Base-by-base conservation (phyloP, 495 filamentous ascomycete species). In the Penicillium angulare region DNA sequence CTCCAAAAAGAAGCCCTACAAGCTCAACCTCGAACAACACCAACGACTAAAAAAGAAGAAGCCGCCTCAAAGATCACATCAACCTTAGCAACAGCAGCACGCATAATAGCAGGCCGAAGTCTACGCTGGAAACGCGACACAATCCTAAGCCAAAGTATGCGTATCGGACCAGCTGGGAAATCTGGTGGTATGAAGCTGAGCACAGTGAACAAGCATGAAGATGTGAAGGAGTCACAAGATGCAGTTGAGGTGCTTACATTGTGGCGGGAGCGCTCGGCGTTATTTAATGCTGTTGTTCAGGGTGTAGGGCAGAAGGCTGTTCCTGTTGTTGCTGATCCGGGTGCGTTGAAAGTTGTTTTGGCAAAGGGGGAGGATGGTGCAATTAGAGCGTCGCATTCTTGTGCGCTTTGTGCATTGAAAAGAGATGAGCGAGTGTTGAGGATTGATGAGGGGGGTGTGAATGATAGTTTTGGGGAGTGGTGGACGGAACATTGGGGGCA, bases 381-480 rank as follows among this genome's bases (percentile, higher is more conserved):
- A 10, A 62, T 86, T 7, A 87, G 82, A 41, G 88, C 88, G 7
- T 74, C 83, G 0, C 85, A 86, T 65, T 77, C 82, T n/a, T 98
- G 93, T 69, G 82, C 88, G 43, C 76, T 98, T 18, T 98, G 93
- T 71, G 90, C 90, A 2, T 70, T 97, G 54, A 91, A 85, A 69
- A 73, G 92, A 56, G 88, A 95, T 36, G 93, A 98, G 72, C 76
- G 92, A 29, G 72, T 97, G 16, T 64, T 74, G 2, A 84, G 79
- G 55, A 74, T 95, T 23, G 92, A 96, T 66, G 74, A 85, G 32
- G 53, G 43, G 22, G 74, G 83, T 47, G 86, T 95, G 16, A 81
- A 89, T 54, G 93, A 96, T 71, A 90, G 85, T 66, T 92, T 95
- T 73, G 89, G 89, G 32, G 91, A 97, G 68, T 97, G 90, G 90